Evolutionary conservation across 805 yeast species (phyloP).

Genomic region (Vanderwaltozyma polyspora): DNA sequence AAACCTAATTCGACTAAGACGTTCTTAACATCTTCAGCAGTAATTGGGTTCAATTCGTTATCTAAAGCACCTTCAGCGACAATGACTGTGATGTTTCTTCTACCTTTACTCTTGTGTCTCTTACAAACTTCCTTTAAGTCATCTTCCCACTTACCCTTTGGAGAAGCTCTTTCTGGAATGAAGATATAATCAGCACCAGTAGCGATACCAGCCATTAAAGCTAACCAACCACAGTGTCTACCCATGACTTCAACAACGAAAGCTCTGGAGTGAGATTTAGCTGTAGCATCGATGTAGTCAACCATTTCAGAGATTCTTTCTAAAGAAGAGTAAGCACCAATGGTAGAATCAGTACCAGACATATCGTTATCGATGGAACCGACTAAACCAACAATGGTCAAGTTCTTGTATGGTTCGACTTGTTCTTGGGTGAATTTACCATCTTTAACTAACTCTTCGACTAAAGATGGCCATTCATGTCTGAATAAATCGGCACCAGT

Average conservation of each 20-base stretch:
- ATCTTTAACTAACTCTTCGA: slow-evolving; percentile 53
- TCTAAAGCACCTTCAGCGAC: slow-evolving; percentile 98
- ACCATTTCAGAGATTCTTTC: slow-evolving; percentile 89
- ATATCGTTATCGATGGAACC: slow-evolving; percentile 98
- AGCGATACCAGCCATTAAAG: slow-evolving; percentile 93
- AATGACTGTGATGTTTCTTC: slow-evolving; percentile 88
- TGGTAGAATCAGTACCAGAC: slow-evolving; percentile 93
- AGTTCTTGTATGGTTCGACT: slow-evolving; percentile 49
- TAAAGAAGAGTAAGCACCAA: slow-evolving; percentile 90
- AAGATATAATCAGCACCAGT: slow-evolving; percentile 92
- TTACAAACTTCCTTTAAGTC: slow-evolving; percentile 64
- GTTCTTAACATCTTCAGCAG: slow-evolving; percentile 69
- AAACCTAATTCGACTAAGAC: slow-evolving; percentile 75
- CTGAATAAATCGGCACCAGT: slow-evolving; percentile 96
- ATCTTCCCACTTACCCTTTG: slow-evolving; percentile 61
- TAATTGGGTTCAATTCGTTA: slow-evolving; percentile 65
- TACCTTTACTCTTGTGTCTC: slow-evolving; percentile 77
- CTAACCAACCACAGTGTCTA: slow-evolving; percentile 98
- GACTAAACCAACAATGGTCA: slow-evolving; percentile 86
- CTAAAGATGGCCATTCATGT: slow-evolving; percentile 84
- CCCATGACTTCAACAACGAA: slow-evolving; percentile 99
- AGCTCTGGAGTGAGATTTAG: slow-evolving; percentile 93
- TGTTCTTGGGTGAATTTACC: slow-evolving; percentile 49
- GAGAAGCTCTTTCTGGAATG: slow-evolving; percentile 89
- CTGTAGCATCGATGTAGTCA: slow-evolving; percentile 96